Conservation (phyloP, 768 basidiomycete species). For the Kwoniella sp. region DNA sequence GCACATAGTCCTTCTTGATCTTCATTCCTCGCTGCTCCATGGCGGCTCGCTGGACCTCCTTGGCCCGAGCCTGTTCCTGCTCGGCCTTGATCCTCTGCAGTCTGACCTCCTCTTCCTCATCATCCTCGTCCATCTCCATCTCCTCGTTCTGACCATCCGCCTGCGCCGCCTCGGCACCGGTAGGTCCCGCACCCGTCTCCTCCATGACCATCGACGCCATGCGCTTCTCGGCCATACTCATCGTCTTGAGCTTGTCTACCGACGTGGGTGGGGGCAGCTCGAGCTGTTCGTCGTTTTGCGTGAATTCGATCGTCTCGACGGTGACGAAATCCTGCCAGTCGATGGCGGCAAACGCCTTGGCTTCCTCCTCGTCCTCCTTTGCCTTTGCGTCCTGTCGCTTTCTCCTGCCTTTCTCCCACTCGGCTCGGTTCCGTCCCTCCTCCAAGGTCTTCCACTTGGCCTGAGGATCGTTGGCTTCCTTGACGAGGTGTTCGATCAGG, state of each 20-base stretch:
- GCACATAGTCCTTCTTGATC: slow-evolving; percentile 78
- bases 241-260: slow-evolving; percentile 87
- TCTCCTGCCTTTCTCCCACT: slow-evolving; percentile 79
- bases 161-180: slow-evolving; percentile 53
- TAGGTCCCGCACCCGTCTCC: slow-evolving; percentile 83
- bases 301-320: slow-evolving; percentile 82
- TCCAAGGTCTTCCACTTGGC: slow-evolving; percentile 76
- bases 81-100: slow-evolving; percentile 55
- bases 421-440: slow-evolving; percentile 68
- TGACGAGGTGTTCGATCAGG: slow-evolving; percentile 64
- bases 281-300: slow-evolving; percentile 69
- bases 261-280: slow-evolving; percentile 97
- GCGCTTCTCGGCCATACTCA: slow-evolving; percentile 93
- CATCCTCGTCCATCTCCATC: slow-evolving; percentile 70
- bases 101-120: slow-evolving; percentile 57
- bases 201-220: slow-evolving; percentile 99
- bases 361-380: slow-evolving; percentile 88
- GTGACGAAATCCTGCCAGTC: slow-evolving; percentile 99
- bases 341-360: slow-evolving; percentile 92
- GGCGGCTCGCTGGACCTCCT: slow-evolving; percentile 71
- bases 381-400: slow-evolving; percentile 80
- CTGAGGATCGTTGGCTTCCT: slow-evolving; percentile 58
- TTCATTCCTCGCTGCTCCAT: slow-evolving; percentile 45
- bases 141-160: slow-evolving; percentile 55
- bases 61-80: slow-evolving; percentile 72